phyloP scores from a whole-genome alignment of 768 basidiomycete species.

The Phaeotremella skinneri region DNA sequence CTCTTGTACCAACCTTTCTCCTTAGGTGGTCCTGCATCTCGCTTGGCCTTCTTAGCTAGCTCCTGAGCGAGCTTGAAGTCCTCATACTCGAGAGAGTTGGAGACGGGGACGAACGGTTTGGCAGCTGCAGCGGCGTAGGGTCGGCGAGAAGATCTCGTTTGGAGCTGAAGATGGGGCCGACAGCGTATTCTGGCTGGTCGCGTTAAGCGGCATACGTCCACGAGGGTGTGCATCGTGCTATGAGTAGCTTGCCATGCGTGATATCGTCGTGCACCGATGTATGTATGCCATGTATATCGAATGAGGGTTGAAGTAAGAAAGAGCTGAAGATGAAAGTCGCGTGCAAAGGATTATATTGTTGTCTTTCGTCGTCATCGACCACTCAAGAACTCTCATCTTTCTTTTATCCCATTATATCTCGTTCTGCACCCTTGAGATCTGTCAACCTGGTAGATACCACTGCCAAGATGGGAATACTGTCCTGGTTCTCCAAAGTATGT shows the following conservation, averaged over 20 bases:
- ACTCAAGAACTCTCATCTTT: no score
- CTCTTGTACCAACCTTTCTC: neutral
- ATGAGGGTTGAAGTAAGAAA: no score
- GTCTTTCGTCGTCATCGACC: no score
- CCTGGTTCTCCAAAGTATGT: conserved; percentile 38
- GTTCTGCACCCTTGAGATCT: conserved; percentile 1
- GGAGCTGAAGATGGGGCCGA: conserved; percentile 15
- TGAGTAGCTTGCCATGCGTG: neutral
- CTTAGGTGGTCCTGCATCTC: neutral
- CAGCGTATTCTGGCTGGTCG: conserved; percentile 28
- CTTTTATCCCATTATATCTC: neutral
- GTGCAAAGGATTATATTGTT: no score
- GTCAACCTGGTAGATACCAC: neutral
- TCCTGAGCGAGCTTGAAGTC: conserved; percentile 15
- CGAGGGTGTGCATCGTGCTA: conserved; percentile 8
- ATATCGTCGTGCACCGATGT: no score
- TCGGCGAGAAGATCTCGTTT: conserved; percentile 6
- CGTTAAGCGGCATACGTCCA: conserved; percentile 27
- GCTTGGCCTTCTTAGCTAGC: conserved; percentile 4
- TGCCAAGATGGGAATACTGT: conserved; percentile 38
- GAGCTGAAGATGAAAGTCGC: no score
- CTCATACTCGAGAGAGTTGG: conserved; percentile 9
- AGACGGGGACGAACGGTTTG: no score
- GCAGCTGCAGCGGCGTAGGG: neutral
- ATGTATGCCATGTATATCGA: no score